Percentiles rank a stretch among this genome's conserved stretches.
phyloP scores from a whole-genome alignment of 805 yeast genomes.

The Barnettozyma wickerhamii region DNA sequence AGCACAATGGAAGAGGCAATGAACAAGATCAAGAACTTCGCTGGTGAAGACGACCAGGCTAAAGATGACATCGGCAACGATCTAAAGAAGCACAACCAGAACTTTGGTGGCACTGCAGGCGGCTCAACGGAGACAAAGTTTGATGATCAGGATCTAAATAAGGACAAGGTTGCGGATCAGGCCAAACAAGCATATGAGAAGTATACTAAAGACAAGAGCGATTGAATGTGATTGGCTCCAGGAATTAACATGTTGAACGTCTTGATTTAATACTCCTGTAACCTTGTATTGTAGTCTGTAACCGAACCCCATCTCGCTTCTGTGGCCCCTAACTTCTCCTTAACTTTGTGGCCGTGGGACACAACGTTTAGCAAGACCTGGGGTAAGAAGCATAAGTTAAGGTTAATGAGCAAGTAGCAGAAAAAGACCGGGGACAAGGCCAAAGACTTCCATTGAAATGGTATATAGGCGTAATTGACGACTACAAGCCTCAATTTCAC shows the following conservation, averaged over 20 bases:
- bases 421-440: no score
- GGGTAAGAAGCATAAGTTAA: no score
- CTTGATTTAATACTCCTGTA: no score
- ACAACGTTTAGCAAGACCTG: no score
- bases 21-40: slow-evolving; percentile 1
- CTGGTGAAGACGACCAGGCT: slow-evolving; percentile 1
- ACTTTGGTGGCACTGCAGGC: slow-evolving; percentile 18
- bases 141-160: slow-evolving; percentile 5
- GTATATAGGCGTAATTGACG: no score
- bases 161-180: slow-evolving; percentile 15
- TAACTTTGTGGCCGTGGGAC: no score
- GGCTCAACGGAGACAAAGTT: slow-evolving; percentile 6
- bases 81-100: slow-evolving; percentile 5
- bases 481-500: no score
- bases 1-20: slow-evolving; percentile 4
- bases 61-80: not conserved
- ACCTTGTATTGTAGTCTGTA: no score
- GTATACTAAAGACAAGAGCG: slow-evolving; percentile 10
- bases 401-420: no score
- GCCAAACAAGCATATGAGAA: slow-evolving; percentile 15
- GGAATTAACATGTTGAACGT: not conserved
- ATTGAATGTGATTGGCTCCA: not conserved
- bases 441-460: no score
- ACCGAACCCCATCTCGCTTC: no score
- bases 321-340: no score